These are phyloP conservation scores for Colletotrichum lupini DNA, from an alignment of 2,329 filamentous ascomycete species.

Conservation along the genomic window DNA sequence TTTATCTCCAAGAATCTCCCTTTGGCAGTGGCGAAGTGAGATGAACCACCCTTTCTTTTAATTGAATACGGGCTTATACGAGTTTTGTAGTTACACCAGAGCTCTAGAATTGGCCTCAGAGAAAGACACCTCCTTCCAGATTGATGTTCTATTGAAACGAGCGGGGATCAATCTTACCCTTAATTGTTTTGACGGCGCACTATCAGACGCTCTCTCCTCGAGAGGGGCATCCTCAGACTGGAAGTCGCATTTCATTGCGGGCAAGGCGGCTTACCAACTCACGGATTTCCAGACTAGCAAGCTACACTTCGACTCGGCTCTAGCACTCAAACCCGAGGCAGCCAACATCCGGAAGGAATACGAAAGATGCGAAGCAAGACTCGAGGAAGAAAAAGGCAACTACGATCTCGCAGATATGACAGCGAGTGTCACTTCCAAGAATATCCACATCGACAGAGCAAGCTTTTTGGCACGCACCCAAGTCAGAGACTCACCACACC, in stretches of 20 bases:
- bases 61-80: background rate
- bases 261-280: slow-evolving; percentile 48
- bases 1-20: slow-evolving; percentile 46
- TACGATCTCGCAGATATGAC: slow-evolving; percentile 36
- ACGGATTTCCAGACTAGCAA: slow-evolving; percentile 42
- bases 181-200: slow-evolving; percentile 46
- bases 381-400: slow-evolving; percentile 27
- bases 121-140: slow-evolving; percentile 36
- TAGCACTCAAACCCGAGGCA: slow-evolving; percentile 38
- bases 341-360: slow-evolving; percentile 37
- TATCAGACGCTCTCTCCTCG: slow-evolving; percentile 46
- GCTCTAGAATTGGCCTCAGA: slow-evolving; percentile 41
- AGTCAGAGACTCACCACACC: slow-evolving; percentile 44
- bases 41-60: rapidly evolving
- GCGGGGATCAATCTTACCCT: slow-evolving; percentile 46
- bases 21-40: slow-evolving; percentile 46
- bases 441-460: slow-evolving; percentile 39
- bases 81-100: slow-evolving; percentile 44
- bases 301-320: slow-evolving; percentile 40
- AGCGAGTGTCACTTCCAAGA: slow-evolving; percentile 25
- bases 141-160: slow-evolving; percentile 43
- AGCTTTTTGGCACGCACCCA: slow-evolving; percentile 48
- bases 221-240: slow-evolving; percentile 41
- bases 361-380: slow-evolving; percentile 30
- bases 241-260: slow-evolving; percentile 47